Percentiles rank a stretch among this genome's conserved stretches.
Evolutionary conservation across 2,329 filamentous ascomycete species (phyloP).

Genomic region (Ceratocystiopsis minuta): DNA sequence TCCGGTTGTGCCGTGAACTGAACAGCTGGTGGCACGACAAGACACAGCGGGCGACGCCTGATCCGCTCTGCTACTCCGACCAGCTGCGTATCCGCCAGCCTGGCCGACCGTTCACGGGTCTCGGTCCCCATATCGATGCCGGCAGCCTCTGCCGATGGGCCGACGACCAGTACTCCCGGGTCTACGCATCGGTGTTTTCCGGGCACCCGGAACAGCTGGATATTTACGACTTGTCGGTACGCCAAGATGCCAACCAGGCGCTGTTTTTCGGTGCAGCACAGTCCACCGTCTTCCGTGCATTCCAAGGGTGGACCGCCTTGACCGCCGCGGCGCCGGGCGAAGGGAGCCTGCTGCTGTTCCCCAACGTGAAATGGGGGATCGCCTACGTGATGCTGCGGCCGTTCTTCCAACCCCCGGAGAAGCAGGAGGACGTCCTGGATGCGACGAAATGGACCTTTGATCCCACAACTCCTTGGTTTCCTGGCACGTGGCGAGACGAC

Average conservation of each 20-base stretch:
- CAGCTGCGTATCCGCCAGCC: background rate
- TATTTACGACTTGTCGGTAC: conserved; percentile 17
- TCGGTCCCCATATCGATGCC: conserved; percentile 25
- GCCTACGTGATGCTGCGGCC: conserved; percentile 22
- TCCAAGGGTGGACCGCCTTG: conserved; percentile 24
- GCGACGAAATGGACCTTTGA: conserved; percentile 19
- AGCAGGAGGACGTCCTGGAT: conserved; percentile 15
- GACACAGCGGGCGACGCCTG: background rate
- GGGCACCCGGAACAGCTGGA: conserved; percentile 19
- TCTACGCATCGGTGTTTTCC: conserved; percentile 20
- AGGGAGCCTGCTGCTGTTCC: conserved; percentile 22
- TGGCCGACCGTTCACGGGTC: conserved; percentile 15
- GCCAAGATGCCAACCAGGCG: conserved; percentile 17
- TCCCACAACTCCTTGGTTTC: conserved; percentile 15
- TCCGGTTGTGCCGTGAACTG: conserved; percentile 17
- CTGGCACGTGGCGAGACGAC: conserved; percentile 16
- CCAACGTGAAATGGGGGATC: conserved; percentile 18
- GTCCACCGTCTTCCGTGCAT: conserved; percentile 20
- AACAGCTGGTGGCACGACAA: conserved; percentile 22
- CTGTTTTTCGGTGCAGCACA: conserved; percentile 18
- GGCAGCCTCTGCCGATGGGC: conserved; percentile 24
- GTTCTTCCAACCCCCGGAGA: conserved; percentile 18
- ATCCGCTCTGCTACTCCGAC: background rate
- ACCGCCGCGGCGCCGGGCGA: conserved; percentile 16
- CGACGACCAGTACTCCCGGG: conserved; percentile 18